These are phyloP conservation scores for Crithidia acanthocephali DNA, from an alignment of 208 protist genomes.

Conservation along the genomic window DNA sequence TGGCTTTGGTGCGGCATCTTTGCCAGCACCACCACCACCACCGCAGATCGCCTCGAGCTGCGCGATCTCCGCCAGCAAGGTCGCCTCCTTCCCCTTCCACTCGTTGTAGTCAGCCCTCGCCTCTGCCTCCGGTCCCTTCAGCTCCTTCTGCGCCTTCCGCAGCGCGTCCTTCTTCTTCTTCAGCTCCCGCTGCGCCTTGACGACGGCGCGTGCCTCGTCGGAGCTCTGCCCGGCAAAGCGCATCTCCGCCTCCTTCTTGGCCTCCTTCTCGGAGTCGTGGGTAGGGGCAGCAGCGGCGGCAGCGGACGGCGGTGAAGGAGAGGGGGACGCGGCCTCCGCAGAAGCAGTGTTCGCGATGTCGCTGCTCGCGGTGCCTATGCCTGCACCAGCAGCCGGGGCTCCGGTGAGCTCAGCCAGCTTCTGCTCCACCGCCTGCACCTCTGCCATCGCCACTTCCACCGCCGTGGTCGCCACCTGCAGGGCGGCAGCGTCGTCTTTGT, in stretches of 20 bases:
- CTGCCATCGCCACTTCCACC: constrained; percentile 1
- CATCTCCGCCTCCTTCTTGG: constrained; percentile 33
- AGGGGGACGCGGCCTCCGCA: neutral
- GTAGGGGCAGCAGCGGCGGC: neutral
- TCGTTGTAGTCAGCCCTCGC: constrained; percentile 30
- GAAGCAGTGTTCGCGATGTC: neutral
- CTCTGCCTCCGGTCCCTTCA: constrained; percentile 41
- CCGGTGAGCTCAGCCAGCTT: constrained; percentile 20
- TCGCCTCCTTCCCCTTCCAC: constrained; percentile 42
- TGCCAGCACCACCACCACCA: constrained; percentile 1
- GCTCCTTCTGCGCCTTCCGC: constrained; percentile 54
- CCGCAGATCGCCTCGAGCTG: constrained; percentile 17
- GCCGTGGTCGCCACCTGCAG: neutral
- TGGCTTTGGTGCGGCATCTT: neutral
- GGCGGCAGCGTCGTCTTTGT: constrained; percentile 19
- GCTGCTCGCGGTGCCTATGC: neutral
- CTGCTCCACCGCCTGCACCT: constrained; percentile 15
- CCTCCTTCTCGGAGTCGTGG: constrained; percentile 27
- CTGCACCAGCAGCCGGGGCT: neutral
- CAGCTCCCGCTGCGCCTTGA: constrained; percentile 61
- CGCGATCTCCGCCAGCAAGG: constrained; percentile 28
- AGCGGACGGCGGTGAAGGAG: neutral
- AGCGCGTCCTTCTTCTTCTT: constrained; percentile 66
- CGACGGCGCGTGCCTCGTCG: constrained; percentile 39
- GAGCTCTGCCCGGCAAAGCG: constrained; percentile 40